Evolutionary conservation across 495 filamentous ascomycete species (phyloP), one percentile per base, ranked within the genome.

Genomic region (Penicillium waksmanii): DNA sequence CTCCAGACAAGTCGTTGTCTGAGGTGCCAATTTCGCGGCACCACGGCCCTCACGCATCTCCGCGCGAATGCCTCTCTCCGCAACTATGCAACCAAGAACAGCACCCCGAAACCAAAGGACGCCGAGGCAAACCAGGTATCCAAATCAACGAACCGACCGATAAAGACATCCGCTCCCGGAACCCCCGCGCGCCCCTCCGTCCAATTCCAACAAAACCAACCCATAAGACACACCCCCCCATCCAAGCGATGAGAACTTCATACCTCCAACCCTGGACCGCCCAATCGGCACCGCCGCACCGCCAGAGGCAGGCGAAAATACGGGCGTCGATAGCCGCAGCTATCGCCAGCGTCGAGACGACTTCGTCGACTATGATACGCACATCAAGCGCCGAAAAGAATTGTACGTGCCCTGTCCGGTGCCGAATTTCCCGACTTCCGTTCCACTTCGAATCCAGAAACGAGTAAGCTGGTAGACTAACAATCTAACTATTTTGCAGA

Each of bases 321-420:
- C 83, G 13, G 92, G 92, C 13, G 69, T 89, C 61, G 92, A 96
- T 63, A 34, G 49, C 3, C 86, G 92, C 17, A 81, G 87, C 9
- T 74, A 86, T 65, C 75, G 79, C 44, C 76, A 97, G 74, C 84
- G 86, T 40, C 82, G 90, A 17, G 88, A 91, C 47, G 93, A 96
- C 64, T 91, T 94, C 63, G 85, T 90, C 47, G 80, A 96, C 70
- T 93, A 90, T 61, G 88, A 96, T 33, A 90, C 89, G 66, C 92
- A 97, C 71, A 73, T 96, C 5, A 80, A 78, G 56, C 84, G 84
- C 57, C 83, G 93, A 53, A 80, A 89, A 61, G 73, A 88, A 68
- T 75, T 97, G 89, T 93, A 81, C 61, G 82, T 42, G 12, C 49
- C 27, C 27, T 8, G 8, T 7, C 25, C 25, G 6, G 25, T 9